A percentile compares a stretch with the other conserved stretches of the same genome.
These are phyloP conservation scores for Cladosporium oxysporum DNA, from an alignment of 2,329 filamentous ascomycete species.

Conservation along the genomic window DNA sequence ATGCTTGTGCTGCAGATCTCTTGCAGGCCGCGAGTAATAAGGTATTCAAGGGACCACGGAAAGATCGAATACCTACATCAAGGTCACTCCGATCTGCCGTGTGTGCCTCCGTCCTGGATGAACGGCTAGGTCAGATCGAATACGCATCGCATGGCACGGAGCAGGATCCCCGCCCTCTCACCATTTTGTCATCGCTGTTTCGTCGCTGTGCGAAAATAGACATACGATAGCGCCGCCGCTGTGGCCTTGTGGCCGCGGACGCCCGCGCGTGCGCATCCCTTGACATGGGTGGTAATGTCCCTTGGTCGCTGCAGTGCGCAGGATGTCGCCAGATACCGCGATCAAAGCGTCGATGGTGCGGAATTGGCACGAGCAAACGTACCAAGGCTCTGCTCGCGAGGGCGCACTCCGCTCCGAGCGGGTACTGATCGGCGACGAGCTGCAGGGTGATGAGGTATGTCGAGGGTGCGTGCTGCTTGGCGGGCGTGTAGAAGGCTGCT, in stretches of 20 bases:
- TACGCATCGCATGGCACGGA: background rate
- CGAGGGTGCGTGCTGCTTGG: background rate
- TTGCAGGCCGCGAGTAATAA: background rate
- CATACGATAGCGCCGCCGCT: background rate
- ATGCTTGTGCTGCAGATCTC: slow-evolving; percentile 7
- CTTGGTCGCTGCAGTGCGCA: background rate
- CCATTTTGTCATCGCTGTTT: background rate
- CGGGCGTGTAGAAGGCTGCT: background rate
- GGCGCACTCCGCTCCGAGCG: background rate
- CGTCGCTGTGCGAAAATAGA: slow-evolving; percentile 4
- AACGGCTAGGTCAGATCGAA: background rate
- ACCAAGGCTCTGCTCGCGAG: background rate
- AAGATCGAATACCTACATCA: slow-evolving; percentile 1
- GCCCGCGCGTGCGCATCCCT: background rate
- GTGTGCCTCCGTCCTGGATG: background rate
- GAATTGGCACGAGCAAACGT: background rate
- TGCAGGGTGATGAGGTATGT: slow-evolving; percentile 1
- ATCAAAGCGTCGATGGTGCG: background rate
- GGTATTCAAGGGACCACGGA: background rate
- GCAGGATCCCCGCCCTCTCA: background rate
- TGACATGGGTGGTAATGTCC: background rate
- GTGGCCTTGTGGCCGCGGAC: background rate
- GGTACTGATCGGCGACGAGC: background rate
- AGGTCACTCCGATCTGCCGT: background rate
- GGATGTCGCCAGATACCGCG: background rate